Conservation (phyloP, 2,329 filamentous ascomycete species). For the Colletotrichum filicis region DNA sequence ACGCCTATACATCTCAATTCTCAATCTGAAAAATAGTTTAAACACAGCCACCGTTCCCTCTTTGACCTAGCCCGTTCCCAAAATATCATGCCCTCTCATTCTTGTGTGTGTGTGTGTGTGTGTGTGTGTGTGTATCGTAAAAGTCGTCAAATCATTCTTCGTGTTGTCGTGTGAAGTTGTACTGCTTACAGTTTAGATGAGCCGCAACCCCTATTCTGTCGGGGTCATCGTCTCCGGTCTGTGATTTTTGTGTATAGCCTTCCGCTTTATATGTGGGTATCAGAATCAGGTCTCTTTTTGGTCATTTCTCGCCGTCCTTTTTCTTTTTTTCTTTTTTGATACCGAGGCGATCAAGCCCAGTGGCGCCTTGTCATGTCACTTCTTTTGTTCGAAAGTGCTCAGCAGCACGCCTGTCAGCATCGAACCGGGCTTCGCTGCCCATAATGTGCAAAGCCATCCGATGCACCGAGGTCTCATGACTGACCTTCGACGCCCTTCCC, state of each 20-base stretch:
- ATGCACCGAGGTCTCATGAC: neutral
- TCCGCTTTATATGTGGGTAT: slow-evolving; percentile 25
- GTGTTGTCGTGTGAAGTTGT: slow-evolving; percentile 22
- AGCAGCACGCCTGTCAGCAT: neutral
- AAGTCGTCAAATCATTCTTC: slow-evolving; percentile 16
- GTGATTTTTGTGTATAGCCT: slow-evolving; percentile 28
- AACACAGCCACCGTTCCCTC: neutral
- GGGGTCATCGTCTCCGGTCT: neutral
- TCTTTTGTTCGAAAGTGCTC: neutral
- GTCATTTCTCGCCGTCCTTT: slow-evolving; percentile 5
- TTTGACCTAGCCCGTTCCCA: neutral
- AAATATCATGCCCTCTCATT: neutral
- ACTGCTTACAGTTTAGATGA: slow-evolving; percentile 14
- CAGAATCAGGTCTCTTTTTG: neutral
- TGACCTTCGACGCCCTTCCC: slow-evolving; percentile 45
- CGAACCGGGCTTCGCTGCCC: neutral
- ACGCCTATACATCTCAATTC: neutral
- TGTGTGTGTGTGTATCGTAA: neutral
- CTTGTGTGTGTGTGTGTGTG: neutral
- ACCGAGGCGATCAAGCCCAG: neutral
- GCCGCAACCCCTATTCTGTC: neutral
- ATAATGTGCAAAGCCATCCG: neutral
- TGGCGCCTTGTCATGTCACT: neutral
- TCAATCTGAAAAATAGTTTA: neutral
- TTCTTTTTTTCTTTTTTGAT: neutral